Evolutionary conservation across 2,329 filamentous ascomycete species (phyloP), one percentile per base, ranked within the genome.

Genomic region (Pseudogymnoascus sp.): DNA sequence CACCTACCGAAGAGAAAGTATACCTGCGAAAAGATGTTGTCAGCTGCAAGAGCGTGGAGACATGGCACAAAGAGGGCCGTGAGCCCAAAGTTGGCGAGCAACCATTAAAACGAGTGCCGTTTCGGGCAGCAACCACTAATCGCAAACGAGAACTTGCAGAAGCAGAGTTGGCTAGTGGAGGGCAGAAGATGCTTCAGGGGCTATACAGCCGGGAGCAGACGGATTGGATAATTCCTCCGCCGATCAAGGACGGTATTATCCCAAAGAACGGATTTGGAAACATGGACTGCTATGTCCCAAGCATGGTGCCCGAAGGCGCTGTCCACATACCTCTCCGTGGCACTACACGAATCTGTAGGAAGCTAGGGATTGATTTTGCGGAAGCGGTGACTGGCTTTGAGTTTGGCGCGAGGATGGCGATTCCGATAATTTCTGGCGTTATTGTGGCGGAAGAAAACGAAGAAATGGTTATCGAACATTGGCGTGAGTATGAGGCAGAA

Each of bases 341-440:
- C 0, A 88, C 87, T 0, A 85, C 87, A 33, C 86, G 87, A 57
- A 83, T 97, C 1, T 97, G 93, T 73, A 91, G 90, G 71, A 86
- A 89, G 64, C 78, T 99, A 0, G 84, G 85, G 3, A 88, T 97
- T 37, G 91, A 97, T 70, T 95, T 87, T 68, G 94, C 94, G 0
- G 94, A 97, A 74, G 94, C 94, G 1, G 94, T 96, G 2, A 92
- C 92, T 0, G 94, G 91, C 1, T 99, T 99, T 71, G 94, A 99
- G 71, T 99, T 97, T 71, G 93, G 93, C 0, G 88, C 94, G 68
- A 88, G 94, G 63, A 92, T 94, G 81, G 94, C 94, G 4, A 91
- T 97, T 0, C 94, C 94, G 0, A 85, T 97, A 0, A 88, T 97
- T 28, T 88, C 90, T 60, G 94, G 93, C 0, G 91, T 97, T 0